Conservation (phyloP, 345 rosid species). For the Carallia pectinifolia region DNA sequence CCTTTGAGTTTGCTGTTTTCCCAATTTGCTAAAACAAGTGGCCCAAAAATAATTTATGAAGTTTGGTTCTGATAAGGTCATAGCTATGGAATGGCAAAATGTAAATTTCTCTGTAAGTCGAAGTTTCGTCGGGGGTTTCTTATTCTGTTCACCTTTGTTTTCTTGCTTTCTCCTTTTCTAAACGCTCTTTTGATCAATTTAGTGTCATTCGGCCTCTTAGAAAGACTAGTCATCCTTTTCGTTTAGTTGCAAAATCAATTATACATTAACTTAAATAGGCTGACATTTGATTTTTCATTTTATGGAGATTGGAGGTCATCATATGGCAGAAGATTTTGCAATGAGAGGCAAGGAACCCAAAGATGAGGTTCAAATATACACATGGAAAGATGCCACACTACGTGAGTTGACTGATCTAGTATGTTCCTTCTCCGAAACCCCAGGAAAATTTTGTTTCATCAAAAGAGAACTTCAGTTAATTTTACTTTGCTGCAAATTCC, state of each 20-base stretch:
- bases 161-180: too few species aligned
- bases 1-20: too few species aligned
- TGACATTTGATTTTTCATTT: slow-evolving; percentile 1
- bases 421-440: slow-evolving; percentile 11
- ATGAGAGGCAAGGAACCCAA: slow-evolving; percentile 95
- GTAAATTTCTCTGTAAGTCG: too few species aligned
- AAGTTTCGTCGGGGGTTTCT: too few species aligned
- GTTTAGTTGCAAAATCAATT: neutral
- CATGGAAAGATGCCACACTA: slow-evolving; percentile 95
- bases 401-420: slow-evolving; percentile 91
- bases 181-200: too few species aligned
- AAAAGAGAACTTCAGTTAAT: neutral
- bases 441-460: too few species aligned
- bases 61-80: too few species aligned
- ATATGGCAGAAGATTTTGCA: slow-evolving; percentile 75
- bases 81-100: too few species aligned
- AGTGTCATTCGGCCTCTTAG: too few species aligned
- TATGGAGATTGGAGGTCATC: slow-evolving; percentile 76
- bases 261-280: neutral
- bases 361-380: slow-evolving; percentile 94
- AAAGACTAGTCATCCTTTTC: neutral
- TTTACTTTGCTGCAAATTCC: neutral
- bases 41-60: too few species aligned
- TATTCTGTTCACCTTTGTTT: too few species aligned
- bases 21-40: too few species aligned